phyloP scores from a whole-genome alignment of 1,139 yeast genomes.

The Sugiyamaella castrensis region DNA sequence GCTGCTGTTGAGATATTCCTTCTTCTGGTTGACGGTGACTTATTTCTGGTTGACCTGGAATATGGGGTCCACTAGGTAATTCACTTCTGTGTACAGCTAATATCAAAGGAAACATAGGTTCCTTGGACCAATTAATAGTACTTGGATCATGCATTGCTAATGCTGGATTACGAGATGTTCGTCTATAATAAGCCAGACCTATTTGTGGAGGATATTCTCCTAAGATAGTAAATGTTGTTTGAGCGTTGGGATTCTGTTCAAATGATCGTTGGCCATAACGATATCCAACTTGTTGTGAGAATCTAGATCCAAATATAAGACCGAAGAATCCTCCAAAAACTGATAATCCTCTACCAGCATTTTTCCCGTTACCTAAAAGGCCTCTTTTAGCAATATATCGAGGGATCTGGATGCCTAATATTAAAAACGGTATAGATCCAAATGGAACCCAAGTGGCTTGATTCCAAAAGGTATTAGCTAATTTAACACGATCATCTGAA shows the following conservation, averaged over 20 bases:
- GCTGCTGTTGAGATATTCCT: neutral
- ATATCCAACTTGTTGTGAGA: slow-evolving; percentile 23
- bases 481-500: slow-evolving; percentile 18
- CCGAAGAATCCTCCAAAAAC: slow-evolving; percentile 25
- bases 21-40: slow-evolving; percentile 1
- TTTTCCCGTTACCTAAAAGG: slow-evolving; percentile 16
- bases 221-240: slow-evolving; percentile 24
- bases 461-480: slow-evolving; percentile 21
- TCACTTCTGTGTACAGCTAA: slow-evolving; percentile 22
- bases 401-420: slow-evolving; percentile 25
- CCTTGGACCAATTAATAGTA: slow-evolving; percentile 30
- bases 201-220: slow-evolving; percentile 31
- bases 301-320: slow-evolving; percentile 22
- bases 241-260: slow-evolving; percentile 20
- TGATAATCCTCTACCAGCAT: slow-evolving; percentile 21
- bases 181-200: slow-evolving; percentile 30
- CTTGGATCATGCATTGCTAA: slow-evolving; percentile 32
- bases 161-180: slow-evolving; percentile 26
- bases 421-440: slow-evolving; percentile 22
- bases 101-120: slow-evolving; percentile 32
- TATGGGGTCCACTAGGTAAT: slow-evolving; percentile 2
- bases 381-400: slow-evolving; percentile 20
- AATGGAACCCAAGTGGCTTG: slow-evolving; percentile 22
- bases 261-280: slow-evolving; percentile 18
- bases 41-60: slow-evolving; percentile 5